Evolutionary conservation across 805 yeast species (phyloP).

Genomic region (Maudiozyma saulgeensis): DNA sequence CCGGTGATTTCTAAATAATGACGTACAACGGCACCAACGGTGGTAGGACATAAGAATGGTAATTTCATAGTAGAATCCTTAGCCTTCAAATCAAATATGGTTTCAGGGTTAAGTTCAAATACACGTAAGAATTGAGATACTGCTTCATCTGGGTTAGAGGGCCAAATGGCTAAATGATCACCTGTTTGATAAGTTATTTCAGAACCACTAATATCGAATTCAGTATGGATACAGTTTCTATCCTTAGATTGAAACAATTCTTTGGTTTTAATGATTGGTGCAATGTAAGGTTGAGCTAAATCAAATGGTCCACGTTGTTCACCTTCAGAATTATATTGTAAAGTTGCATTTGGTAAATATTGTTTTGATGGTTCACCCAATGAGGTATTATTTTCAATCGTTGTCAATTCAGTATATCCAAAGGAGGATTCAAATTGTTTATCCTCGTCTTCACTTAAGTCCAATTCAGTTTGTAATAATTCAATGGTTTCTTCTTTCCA

Average conservation of each 20-base stretch:
- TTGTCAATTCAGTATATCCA: constrained; percentile 33
- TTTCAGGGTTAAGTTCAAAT: constrained; percentile 46
- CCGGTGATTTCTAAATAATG: constrained; percentile 88
- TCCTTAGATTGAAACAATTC: constrained; percentile 60
- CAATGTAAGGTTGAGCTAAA: constrained; percentile 72
- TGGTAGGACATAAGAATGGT: constrained; percentile 72
- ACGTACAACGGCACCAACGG: constrained; percentile 79
- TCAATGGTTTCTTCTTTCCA: constrained; percentile 83
- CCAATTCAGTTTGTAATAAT: constrained; percentile 49
- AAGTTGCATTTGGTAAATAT: constrained; percentile 34
- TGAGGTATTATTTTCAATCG: constrained; percentile 37
- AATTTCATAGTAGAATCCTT: constrained; percentile 58
- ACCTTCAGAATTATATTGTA: constrained; percentile 29
- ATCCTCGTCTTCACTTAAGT: constrained; percentile 66
- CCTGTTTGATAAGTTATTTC: constrained; percentile 85
- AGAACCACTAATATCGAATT: constrained; percentile 69
- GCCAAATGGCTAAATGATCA: constrained; percentile 93
- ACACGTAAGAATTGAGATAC: constrained; percentile 56
- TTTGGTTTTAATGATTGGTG: constrained; percentile 48
- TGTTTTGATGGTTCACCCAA: constrained; percentile 75
- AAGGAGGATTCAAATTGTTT: constrained; percentile 63
- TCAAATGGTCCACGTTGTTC: constrained; percentile 63
- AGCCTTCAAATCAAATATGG: constrained; percentile 54
- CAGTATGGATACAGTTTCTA: constrained; percentile 84
- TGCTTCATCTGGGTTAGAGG: constrained; percentile 74